phyloP scores from a whole-genome alignment of 805 yeast genomes.

The Candida verbasci region DNA sequence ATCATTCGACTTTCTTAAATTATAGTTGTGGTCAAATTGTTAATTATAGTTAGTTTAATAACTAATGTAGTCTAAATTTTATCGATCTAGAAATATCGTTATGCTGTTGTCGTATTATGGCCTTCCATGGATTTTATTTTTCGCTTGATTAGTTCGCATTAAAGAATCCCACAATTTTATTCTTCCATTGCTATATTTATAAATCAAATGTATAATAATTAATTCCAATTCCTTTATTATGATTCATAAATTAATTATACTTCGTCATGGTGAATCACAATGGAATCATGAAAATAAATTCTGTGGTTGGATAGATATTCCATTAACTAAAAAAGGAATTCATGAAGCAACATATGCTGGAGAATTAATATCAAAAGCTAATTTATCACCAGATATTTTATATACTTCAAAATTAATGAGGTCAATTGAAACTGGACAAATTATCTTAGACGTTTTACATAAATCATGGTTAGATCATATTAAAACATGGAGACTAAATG shows the following conservation, averaged over 20 bases:
- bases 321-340: slow-evolving; percentile 33
- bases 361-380: slow-evolving; percentile 22
- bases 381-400: slow-evolving; percentile 29
- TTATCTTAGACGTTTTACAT: slow-evolving; percentile 27
- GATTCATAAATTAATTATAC: slow-evolving; percentile 33
- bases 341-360: slow-evolving; percentile 38
- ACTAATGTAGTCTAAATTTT: too few species aligned
- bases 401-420: slow-evolving; percentile 38
- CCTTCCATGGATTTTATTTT: background rate
- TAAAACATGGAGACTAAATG: slow-evolving; percentile 40
- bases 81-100: too few species aligned
- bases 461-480: slow-evolving; percentile 34
- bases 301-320: slow-evolving; percentile 45
- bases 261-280: slow-evolving; percentile 43
- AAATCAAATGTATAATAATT: background rate
- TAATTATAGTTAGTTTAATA: too few species aligned
- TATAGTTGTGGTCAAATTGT: too few species aligned
- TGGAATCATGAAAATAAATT: slow-evolving; percentile 41
- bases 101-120: background rate
- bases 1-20: too few species aligned
- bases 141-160: too few species aligned
- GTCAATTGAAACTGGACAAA: slow-evolving; percentile 38
- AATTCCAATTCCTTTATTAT: background rate
- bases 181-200: background rate
- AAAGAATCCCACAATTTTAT: background rate